These are phyloP conservation scores for Fraxinus baroniana DNA, from an alignment of 305 asterid genomes.

Conservation along the genomic window DNA sequence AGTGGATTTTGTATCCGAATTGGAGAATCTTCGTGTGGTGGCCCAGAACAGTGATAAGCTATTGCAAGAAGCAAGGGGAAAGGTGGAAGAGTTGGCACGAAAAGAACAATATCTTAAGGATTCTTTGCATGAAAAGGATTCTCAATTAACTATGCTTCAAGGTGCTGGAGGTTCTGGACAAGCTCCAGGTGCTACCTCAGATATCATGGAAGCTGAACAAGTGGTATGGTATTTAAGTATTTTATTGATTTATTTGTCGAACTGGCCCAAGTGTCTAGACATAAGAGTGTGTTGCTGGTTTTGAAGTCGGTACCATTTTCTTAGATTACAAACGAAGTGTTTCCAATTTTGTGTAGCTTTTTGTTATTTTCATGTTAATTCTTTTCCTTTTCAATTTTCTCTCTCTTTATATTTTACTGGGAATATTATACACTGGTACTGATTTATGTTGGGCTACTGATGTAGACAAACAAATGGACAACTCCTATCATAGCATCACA, in stretches of 20 bases:
- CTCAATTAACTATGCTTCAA: slow-evolving; percentile 58
- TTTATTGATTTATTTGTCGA: slow-evolving; percentile 15
- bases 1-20: slow-evolving; percentile 61
- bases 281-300: not conserved
- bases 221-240: slow-evolving; percentile 53
- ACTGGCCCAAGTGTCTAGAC: slow-evolving; percentile 16
- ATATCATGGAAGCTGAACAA: slow-evolving; percentile 84
- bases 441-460: slow-evolving; percentile 26
- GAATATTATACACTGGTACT: slow-evolving; percentile 20
- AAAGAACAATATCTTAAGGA: slow-evolving; percentile 65
- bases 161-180: slow-evolving; percentile 61
- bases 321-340: not conserved
- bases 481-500: slow-evolving; percentile 61
- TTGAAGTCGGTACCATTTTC: not conserved
- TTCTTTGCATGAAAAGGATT: slow-evolving; percentile 68
- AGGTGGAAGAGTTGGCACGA: slow-evolving; percentile 61
- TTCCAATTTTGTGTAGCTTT: not conserved
- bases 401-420: not conserved
- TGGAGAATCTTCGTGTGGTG: slow-evolving; percentile 71
- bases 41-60: slow-evolving; percentile 54
- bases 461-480: slow-evolving; percentile 72
- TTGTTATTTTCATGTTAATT: not conserved
- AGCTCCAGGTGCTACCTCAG: slow-evolving; percentile 54
- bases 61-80: slow-evolving; percentile 69
- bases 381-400: not conserved